phyloP scores from a whole-genome alignment of 306 rosid genomes.

The Cicer cuneatum region DNA sequence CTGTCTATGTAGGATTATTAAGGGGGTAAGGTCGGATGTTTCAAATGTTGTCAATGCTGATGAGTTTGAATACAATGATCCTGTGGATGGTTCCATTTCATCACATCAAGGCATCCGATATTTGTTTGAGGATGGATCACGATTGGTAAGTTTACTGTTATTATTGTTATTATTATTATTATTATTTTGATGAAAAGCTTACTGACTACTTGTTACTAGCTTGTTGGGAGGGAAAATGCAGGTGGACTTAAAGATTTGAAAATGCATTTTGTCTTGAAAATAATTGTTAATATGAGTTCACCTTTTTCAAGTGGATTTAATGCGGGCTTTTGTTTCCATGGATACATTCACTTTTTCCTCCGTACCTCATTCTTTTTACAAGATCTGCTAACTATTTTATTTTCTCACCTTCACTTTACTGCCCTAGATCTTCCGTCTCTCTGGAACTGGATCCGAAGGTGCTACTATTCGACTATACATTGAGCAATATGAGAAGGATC shows the following conservation, averaged over 20 bases:
- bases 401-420: constrained; percentile 29
- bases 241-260: constrained; percentile 27
- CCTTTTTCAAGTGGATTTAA: constrained; percentile 11
- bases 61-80: constrained; percentile 95
- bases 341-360: constrained; percentile 5
- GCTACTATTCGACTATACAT: constrained; percentile 96
- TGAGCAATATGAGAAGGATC: constrained; percentile 95
- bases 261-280: constrained; percentile 5
- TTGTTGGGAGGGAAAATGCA: constrained; percentile 16
- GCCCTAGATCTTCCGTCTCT: constrained; percentile 88
- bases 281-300: constrained; percentile 2
- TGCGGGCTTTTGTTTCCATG: constrained; percentile 11
- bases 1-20: constrained; percentile 63
- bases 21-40: constrained; percentile 74
- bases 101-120: constrained; percentile 98
- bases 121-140: constrained; percentile 95
- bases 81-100: constrained; percentile 90
- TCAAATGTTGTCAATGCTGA: constrained; percentile 74
- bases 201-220: constrained; percentile 25
- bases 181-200: constrained; percentile 36
- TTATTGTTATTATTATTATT: background rate
- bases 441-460: constrained; percentile 99
- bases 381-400: constrained; percentile 7
- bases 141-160: constrained; percentile 81
- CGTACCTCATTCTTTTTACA: background rate